Base-by-base conservation (phyloP, 2,329 filamentous ascomycete genomes). In the Incumbomyces lentus region DNA sequence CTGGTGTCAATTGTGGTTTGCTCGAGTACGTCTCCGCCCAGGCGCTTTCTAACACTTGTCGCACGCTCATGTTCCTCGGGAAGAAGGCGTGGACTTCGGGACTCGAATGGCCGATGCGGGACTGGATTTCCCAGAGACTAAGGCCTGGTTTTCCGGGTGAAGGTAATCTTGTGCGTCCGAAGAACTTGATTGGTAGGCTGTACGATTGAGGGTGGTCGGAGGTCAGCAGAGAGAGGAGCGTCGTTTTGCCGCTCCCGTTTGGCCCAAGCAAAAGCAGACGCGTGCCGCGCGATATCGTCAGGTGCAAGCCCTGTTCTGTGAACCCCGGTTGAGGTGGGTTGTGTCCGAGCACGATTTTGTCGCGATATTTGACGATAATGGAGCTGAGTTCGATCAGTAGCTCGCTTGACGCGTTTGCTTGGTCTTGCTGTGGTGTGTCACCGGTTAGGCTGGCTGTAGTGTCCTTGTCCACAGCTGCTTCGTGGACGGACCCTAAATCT, bases 131-230 rank as follows among this genome's bases (percentile, higher is more conserved):
- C 72, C 94, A 96, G 49, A 95, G 84, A 0, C 86, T 93, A 30
- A 96, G 79, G 0, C 86, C 88, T 0, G 76, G 75, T 45, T 77
- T 63, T 0, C 83, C 84, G 0, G 77, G 75, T 46, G 84, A 78
- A 0, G 90, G 88, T 0, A 95, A 72, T 16, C 92, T 79, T 46
- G 82, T 83, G 17, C 80, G 79, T 1, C 88, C 87, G 61, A 98
- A 96, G 12, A 95, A 73, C 55, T 78, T 82, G 50, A 98, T 82
- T 0, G 90, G 89, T 18, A 89, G 77, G 0, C 86, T 86, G 63
- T 96, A 98, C 0, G 89, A 81, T 64, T 96, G 90, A 0, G 92
- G 92, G 58, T 98, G 92, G 59, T 98, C 92, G 1, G 90, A 96
- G 49, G 86, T 93, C 49, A 98, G 84, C 5, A 98, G 74, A 4